Evolutionary conservation across 768 basidiomycete species (phyloP).

Genomic region (Naganishia vishniacii): DNA sequence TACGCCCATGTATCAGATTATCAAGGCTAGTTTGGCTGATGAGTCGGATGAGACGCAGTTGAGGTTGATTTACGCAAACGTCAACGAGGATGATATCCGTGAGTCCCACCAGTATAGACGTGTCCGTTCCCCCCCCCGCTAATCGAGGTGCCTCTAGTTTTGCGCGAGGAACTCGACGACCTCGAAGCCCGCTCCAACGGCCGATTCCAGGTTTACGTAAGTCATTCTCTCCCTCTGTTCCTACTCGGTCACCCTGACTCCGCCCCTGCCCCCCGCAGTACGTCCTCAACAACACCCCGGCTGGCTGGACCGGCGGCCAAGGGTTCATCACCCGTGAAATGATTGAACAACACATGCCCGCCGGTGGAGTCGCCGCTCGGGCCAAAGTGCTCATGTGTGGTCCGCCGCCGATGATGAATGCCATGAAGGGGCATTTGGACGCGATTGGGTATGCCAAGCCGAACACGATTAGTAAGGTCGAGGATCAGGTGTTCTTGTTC

Average conservation of each 20-base stretch:
- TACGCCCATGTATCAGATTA: constrained; percentile 98
- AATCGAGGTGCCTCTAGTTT: constrained; percentile 54
- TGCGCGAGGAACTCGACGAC: constrained; percentile 78
- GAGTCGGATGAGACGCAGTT: constrained; percentile 76
- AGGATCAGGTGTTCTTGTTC: constrained; percentile 55
- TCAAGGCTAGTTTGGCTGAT: constrained; percentile 85
- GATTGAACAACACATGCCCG: constrained; percentile 73
- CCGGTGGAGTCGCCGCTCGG: constrained; percentile 37
- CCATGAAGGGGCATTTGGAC: constrained; percentile 62
- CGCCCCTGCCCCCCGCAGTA: constrained; percentile 50
- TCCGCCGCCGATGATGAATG: constrained; percentile 69
- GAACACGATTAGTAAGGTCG: constrained; percentile 84
- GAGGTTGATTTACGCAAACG: constrained; percentile 92
- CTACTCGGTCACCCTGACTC: neutral
- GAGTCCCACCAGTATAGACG: no score
- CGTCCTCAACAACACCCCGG: constrained; percentile 90
- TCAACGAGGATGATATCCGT: constrained; percentile 80
- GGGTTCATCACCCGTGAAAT: constrained; percentile 93
- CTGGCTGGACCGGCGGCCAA: constrained; percentile 73
- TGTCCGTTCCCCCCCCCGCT: no score
- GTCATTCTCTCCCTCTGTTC: constrained; percentile 11
- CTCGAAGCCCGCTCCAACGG: constrained; percentile 61
- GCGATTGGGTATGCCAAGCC: constrained; percentile 83
- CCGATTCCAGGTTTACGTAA: constrained; percentile 65
- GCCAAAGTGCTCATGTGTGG: constrained; percentile 48